Evolutionary conservation across 495 filamentous ascomycete species (phyloP).

Genomic region (Penicillium turbatum): DNA sequence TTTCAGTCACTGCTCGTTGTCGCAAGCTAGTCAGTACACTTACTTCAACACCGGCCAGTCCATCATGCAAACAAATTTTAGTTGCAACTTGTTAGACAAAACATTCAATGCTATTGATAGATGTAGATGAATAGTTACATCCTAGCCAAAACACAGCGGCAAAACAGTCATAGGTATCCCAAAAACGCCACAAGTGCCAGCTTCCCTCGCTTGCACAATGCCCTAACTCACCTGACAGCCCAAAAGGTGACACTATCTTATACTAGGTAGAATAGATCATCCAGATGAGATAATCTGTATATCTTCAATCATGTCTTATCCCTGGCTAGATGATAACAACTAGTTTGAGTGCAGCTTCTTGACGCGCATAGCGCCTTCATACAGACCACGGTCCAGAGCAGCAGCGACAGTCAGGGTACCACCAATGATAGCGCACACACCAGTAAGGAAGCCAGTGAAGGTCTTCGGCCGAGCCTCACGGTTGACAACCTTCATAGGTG

Average conservation of each 20-base stretch:
- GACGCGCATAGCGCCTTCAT: constrained; percentile 77
- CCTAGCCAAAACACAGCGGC: constrained; percentile 6
- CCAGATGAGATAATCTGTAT: neutral
- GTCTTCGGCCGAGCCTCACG: constrained; percentile 82
- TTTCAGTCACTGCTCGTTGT: too few species aligned
- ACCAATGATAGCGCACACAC: constrained; percentile 90
- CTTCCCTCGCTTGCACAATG: constrained; percentile 3
- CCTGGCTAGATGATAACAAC: neutral
- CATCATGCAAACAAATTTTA: neutral
- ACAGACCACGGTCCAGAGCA: constrained; percentile 84
- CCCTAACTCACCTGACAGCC: neutral
- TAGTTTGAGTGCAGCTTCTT: constrained; percentile 73
- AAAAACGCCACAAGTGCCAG: constrained; percentile 30
- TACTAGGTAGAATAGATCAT: neutral
- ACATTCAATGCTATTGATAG: constrained; percentile 11
- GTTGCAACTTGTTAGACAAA: neutral
- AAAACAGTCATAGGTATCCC: constrained; percentile 27
- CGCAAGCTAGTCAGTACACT: too few species aligned
- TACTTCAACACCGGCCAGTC: neutral
- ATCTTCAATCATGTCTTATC: neutral
- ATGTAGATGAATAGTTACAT: constrained; percentile 13
- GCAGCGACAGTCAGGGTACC: constrained; percentile 95
- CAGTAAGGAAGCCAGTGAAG: constrained; percentile 85
- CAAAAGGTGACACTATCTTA: neutral
- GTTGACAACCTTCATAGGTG: constrained; percentile 99